A percentile compares a stretch with the other conserved stretches of the same genome.
Evolutionary conservation across 352 stramenopile genomes (phyloP).

Genomic region (Pythium folliculosum): DNA sequence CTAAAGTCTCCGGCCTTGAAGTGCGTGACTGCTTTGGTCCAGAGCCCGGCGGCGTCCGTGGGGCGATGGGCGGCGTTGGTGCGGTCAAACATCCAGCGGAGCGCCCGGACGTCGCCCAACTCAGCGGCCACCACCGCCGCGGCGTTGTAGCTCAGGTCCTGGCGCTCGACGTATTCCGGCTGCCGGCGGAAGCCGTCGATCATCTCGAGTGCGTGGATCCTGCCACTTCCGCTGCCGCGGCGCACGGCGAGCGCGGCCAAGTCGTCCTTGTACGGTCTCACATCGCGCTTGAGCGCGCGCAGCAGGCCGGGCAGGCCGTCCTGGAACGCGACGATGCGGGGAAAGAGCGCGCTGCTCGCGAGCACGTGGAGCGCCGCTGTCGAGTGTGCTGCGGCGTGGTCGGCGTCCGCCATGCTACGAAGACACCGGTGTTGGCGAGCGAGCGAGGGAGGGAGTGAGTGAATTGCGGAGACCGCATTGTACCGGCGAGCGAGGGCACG

Average conservation of each 20-base stretch:
- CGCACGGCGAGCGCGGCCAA: background rate
- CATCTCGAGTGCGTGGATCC: conserved; percentile 2
- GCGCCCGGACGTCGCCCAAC: too few relatives aligned
- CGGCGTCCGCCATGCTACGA: too few relatives aligned
- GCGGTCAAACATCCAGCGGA: too few relatives aligned
- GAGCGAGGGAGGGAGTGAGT: too few relatives aligned
- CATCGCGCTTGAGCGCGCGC: conserved; percentile 3
- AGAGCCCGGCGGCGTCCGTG: too few relatives aligned
- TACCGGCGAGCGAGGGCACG: too few relatives aligned
- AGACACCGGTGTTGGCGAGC: too few relatives aligned
- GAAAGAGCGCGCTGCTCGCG: background rate
- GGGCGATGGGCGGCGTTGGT: too few relatives aligned
- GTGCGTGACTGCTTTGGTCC: too few relatives aligned
- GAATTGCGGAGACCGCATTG: too few relatives aligned
- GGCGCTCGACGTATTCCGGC: background rate
- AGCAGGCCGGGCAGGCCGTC: background rate
- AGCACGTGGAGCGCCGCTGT: background rate
- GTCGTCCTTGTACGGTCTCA: background rate
- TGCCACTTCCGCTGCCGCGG: background rate
- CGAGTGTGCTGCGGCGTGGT: background rate
- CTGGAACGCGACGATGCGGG: conserved; percentile 9
- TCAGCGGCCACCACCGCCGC: too few relatives aligned
- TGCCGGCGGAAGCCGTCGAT: background rate
- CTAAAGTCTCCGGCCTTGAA: too few relatives aligned
- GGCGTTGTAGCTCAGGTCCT: background rate